Conservation (phyloP, 108 stramenopile genomes). For the Stephanodiscus minutulus region DNA sequence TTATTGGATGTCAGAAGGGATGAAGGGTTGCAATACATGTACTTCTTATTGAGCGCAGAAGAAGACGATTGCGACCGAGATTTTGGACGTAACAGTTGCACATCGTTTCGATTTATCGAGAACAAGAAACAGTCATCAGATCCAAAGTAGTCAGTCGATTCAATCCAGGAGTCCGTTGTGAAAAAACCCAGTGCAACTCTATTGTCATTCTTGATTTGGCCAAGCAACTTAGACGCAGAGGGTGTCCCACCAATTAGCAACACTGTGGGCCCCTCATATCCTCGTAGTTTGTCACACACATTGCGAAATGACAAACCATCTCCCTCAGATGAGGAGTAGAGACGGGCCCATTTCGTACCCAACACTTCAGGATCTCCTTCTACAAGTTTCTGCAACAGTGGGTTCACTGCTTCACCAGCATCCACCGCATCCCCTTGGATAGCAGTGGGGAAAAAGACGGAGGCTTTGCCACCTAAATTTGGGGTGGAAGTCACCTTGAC, state of each 20-base stretch:
- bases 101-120: slow-evolving; percentile 40
- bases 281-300: slow-evolving; percentile 41
- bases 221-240: slow-evolving; percentile 22
- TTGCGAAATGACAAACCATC: slow-evolving; percentile 60
- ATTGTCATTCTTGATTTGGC: not conserved
- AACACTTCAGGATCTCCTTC: slow-evolving; percentile 57
- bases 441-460: slow-evolving; percentile 49
- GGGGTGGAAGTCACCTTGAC: slow-evolving; percentile 44
- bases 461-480: slow-evolving; percentile 44
- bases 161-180: slow-evolving; percentile 57
- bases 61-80: slow-evolving; percentile 1
- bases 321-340: slow-evolving; percentile 54
- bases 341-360: slow-evolving; percentile 54
- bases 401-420: slow-evolving; percentile 26
- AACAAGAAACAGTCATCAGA: slow-evolving; percentile 56
- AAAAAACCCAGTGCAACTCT: slow-evolving; percentile 58
- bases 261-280: slow-evolving; percentile 58
- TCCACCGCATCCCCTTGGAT: slow-evolving; percentile 12
- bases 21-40: slow-evolving; percentile 61
- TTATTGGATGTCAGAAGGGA: not conserved
- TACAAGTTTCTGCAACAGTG: slow-evolving; percentile 27
- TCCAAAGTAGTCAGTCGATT: slow-evolving; percentile 35
- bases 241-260: slow-evolving; percentile 50
- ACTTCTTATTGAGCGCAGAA: slow-evolving; percentile 11
- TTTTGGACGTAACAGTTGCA: slow-evolving; percentile 50